phyloP scores from a whole-genome alignment of 371 early-diverging fungal genomes.

The Nosema muscidifuracis region DNA sequence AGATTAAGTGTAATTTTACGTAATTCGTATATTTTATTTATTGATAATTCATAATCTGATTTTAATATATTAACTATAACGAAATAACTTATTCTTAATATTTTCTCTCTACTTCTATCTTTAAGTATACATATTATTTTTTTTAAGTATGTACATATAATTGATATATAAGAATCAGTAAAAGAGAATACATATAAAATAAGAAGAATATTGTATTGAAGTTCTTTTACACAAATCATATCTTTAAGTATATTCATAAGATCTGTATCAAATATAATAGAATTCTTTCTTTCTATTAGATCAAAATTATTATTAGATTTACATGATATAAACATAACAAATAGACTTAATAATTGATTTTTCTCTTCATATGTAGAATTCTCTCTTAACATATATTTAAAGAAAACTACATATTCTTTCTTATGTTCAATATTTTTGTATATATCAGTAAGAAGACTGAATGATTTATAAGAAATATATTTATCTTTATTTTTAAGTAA shows the following conservation, averaged over 20 bases:
- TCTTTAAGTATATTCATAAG: constrained; percentile 33
- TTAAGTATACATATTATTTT: constrained; percentile 18
- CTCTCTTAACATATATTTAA: constrained; percentile 40
- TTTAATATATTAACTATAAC: constrained; percentile 30
- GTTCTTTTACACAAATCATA: constrained; percentile 40
- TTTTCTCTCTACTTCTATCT: constrained; percentile 37
- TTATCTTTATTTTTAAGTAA: constrained; percentile 37
- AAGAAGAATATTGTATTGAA: constrained; percentile 53
- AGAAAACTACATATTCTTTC: constrained; percentile 40
- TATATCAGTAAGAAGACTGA: constrained; percentile 43
- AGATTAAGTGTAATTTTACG: constrained; percentile 3
- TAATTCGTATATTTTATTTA: constrained; percentile 14
- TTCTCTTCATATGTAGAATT: constrained; percentile 41
- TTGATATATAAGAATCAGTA: constrained; percentile 7
- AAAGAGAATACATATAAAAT: constrained; percentile 55
- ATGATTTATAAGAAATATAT: constrained; percentile 49
- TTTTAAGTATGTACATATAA: constrained; percentile 1
- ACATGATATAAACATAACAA: constrained; percentile 37
- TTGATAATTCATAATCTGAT: constrained; percentile 7
- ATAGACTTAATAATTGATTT: constrained; percentile 46
- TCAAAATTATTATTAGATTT: constrained; percentile 27
- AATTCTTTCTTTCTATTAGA: constrained; percentile 34
- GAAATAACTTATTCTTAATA: constrained; percentile 33
- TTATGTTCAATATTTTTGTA: constrained; percentile 36
- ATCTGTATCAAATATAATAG: constrained; percentile 30